Conservation (phyloP, 192 early-diverging fungal species). For the Dimargaris verticillata region DNA sequence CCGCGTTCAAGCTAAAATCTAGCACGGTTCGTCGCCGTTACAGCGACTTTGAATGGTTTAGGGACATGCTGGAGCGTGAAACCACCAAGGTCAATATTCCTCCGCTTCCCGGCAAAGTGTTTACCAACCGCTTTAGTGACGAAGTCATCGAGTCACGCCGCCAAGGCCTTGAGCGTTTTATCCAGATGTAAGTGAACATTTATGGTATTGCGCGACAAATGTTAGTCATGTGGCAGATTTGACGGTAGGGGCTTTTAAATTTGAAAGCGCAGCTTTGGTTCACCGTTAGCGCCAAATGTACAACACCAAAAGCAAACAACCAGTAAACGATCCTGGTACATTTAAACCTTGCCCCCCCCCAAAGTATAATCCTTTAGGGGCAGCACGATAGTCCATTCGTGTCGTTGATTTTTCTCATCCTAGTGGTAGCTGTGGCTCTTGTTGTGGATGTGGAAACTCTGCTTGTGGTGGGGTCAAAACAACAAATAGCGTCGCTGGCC, state of each 20-base stretch:
- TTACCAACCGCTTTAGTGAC: conserved; percentile 86
- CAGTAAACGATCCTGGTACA: too few relatives aligned
- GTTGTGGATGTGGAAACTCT: background rate
- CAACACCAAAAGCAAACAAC: too few relatives aligned
- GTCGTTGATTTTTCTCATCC: background rate
- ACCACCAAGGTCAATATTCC: conserved; percentile 87
- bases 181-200: conserved; percentile 65
- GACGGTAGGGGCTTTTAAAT: too few relatives aligned
- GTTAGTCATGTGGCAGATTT: too few relatives aligned
- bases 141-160: conserved; percentile 88
- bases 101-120: conserved; percentile 88
- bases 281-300: too few relatives aligned
- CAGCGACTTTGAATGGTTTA: conserved; percentile 98
- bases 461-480: too few relatives aligned
- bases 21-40: conserved; percentile 81
- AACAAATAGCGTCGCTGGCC: conserved; percentile 59
- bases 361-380: too few relatives aligned
- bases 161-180: conserved; percentile 78
- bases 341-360: too few relatives aligned
- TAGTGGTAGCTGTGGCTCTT: background rate
- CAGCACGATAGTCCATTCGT: too few relatives aligned
- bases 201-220: too few relatives aligned
- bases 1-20: conserved; percentile 75
- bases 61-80: conserved; percentile 84
- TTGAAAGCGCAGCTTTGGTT: too few relatives aligned